Evolutionary conservation across 2,329 filamentous ascomycete species (phyloP).

Genomic region (Graphilbum fragrans): DNA sequence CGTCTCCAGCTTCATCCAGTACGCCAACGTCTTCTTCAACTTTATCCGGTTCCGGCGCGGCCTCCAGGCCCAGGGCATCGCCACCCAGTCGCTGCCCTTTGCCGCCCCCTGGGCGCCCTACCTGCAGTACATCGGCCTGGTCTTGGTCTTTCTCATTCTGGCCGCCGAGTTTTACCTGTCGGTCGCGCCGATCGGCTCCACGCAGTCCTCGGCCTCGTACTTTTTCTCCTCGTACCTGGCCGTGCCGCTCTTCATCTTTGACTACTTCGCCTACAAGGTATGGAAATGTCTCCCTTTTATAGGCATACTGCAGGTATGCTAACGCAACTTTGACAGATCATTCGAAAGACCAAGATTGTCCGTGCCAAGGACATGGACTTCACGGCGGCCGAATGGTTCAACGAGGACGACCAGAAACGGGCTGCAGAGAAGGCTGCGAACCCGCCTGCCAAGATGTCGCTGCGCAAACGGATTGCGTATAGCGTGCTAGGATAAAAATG

Average conservation of each 20-base stretch:
- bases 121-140: constrained; percentile 17
- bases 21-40: constrained; percentile 51
- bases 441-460: too few species aligned
- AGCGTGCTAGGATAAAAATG: too few species aligned
- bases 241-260: constrained; percentile 32
- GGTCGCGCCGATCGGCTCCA: constrained; percentile 28
- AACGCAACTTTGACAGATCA: too few species aligned
- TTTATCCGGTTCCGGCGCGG: constrained; percentile 53
- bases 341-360: too few species aligned
- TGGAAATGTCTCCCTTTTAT: too few species aligned
- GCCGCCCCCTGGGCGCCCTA: constrained; percentile 21
- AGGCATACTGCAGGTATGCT: too few species aligned
- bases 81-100: constrained; percentile 44
- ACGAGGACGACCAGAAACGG: too few species aligned
- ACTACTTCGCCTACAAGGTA: constrained; percentile 53
- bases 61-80: constrained; percentile 40
- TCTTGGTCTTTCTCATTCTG: constrained; percentile 33
- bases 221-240: constrained; percentile 47
- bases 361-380: too few species aligned
- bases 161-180: constrained; percentile 42
- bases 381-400: too few species aligned
- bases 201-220: constrained; percentile 48
- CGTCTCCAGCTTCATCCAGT: constrained; percentile 57
- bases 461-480: too few species aligned
- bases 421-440: too few species aligned